These are phyloP conservation scores for Alternaria ventricosa DNA, from an alignment of 2,329 filamentous ascomycete genomes.

Conservation along the genomic window DNA sequence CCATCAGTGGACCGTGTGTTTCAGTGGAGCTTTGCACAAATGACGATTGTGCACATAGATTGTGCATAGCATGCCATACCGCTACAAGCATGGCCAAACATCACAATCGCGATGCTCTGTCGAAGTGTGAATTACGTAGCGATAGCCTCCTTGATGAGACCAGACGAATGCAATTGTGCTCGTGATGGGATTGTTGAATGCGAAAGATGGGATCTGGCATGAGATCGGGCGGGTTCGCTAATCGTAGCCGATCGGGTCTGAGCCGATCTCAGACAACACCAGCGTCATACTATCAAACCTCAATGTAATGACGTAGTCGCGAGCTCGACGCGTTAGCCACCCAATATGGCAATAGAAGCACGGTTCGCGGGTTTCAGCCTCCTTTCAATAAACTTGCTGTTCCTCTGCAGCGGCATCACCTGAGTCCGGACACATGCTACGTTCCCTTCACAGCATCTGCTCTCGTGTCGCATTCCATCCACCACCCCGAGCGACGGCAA, in stretches of 20 bases:
- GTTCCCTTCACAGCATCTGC: slow-evolving; percentile 25
- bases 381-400: background rate
- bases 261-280: slow-evolving; percentile 14
- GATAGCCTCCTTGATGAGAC: background rate
- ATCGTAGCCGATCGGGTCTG: slow-evolving; percentile 14
- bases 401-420: slow-evolving; percentile 8
- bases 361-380: slow-evolving; percentile 8
- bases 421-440: slow-evolving; percentile 35
- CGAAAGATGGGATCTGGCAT: background rate
- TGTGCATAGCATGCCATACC: background rate
- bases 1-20: background rate
- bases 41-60: background rate
- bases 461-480: slow-evolving; percentile 25
- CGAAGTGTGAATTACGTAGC: background rate
- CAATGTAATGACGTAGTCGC: slow-evolving; percentile 27
- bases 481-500: slow-evolving; percentile 20
- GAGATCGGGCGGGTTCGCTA: slow-evolving; percentile 11
- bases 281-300: slow-evolving; percentile 19
- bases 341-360: slow-evolving; percentile 17
- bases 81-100: background rate
- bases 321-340: slow-evolving; percentile 30
- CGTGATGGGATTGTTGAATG: background rate
- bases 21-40: background rate
- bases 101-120: background rate
- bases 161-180: background rate